Conservation (phyloP, 495 filamentous ascomycete species). For the Astrothelium macrocarpum region DNA sequence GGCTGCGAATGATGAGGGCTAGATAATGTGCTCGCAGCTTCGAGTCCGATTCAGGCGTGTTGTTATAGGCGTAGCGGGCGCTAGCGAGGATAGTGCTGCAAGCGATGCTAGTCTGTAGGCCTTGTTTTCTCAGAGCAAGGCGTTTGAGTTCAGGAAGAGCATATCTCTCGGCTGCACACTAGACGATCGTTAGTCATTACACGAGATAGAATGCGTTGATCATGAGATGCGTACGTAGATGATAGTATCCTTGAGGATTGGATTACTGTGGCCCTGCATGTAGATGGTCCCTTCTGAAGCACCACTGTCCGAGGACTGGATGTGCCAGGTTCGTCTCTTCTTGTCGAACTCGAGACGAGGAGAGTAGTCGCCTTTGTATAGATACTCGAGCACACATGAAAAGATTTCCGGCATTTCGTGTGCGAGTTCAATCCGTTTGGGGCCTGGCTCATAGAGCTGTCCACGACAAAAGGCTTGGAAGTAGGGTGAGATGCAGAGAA, state of each 20-base stretch:
- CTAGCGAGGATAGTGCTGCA: constrained; percentile 74
- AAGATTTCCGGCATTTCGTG: constrained; percentile 84
- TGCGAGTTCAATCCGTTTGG: constrained; percentile 67
- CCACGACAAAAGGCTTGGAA: constrained; percentile 53
- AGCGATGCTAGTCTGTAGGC: constrained; percentile 66
- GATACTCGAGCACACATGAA: constrained; percentile 80
- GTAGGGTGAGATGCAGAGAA: constrained; percentile 68
- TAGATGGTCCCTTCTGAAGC: constrained; percentile 23
- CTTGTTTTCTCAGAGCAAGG: constrained; percentile 76
- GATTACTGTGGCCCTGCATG: constrained; percentile 42
- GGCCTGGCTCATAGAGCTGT: constrained; percentile 52
- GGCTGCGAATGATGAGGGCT: constrained; percentile 76
- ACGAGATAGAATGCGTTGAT: not conserved
- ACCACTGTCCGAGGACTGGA: constrained; percentile 21
- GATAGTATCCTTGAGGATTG: constrained; percentile 74
- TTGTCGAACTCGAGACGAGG: constrained; percentile 39
- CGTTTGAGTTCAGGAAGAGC: constrained; percentile 72
- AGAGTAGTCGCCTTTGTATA: constrained; percentile 92
- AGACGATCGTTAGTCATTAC: constrained; percentile 1
- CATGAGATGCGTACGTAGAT: constrained; percentile 46
- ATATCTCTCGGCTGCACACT: constrained; percentile 73
- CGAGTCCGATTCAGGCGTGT: constrained; percentile 82
- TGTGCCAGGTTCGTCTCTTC: constrained; percentile 30
- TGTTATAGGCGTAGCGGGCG: constrained; percentile 76
- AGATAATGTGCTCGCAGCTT: constrained; percentile 86